Base-by-base conservation (phyloP, 305 asterid species). In the Petunia hybrid region DNA sequence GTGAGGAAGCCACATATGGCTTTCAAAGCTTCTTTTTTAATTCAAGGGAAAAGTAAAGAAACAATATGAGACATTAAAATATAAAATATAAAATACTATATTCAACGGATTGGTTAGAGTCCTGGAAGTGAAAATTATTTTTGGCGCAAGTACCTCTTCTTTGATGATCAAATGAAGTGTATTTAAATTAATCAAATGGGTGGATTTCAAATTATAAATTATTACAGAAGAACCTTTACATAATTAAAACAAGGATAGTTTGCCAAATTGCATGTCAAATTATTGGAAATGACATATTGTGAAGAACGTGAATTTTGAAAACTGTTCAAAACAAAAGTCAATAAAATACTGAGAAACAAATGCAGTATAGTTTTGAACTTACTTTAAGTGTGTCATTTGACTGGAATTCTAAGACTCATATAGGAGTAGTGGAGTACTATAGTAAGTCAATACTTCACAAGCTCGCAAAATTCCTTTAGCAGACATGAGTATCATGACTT, bases 271-370 rank as follows among this genome's bases (percentile, higher is more conserved):
- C 31, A 22, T 22, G 31, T 61, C 0, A 61, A 61, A 61, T 61
- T 61, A 61, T 59, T 59, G n/a, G 64, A 59, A 59, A 59, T n/a
- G 61, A 5, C 51, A 5, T 45, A 8, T 4, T 22, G 73, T 69
- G 41, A 69, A 43, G 41, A 43, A 9, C 22, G 1, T 69, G 42
- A 69, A 69, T 22, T 22, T 70, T 46, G 56, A 51, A 70, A 39
- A 14, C 76, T 8, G 5, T 35, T 3, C 4, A 67, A 41, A 65
- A 38, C 31, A 65, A 1, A 42, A 67, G 77, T 69, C 77, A 46
- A 70, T 46, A 70, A 22, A 46, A 31, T 70, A 70, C 77, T 31
- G 31, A n/a, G 56, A 68, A 42, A 2, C 76, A n/a, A 42, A 46
- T 46, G 42, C 22, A 13, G 42, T 46, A 70, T 16, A 70, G 8